phyloP scores from a whole-genome alignment of 148 eudicot genomes.

The Rhododendron molle region DNA sequence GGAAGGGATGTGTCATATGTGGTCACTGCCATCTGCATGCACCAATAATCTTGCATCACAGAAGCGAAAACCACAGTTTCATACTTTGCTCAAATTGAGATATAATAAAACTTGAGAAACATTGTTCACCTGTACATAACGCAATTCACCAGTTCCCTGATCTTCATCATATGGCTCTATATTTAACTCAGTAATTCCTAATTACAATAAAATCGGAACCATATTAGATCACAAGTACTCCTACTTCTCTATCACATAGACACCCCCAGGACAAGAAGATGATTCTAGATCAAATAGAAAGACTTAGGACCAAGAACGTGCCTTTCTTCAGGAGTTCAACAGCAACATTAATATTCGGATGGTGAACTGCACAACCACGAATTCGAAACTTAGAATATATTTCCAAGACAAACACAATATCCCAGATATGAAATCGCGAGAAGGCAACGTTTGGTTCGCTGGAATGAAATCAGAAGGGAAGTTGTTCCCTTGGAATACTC shows the following conservation, averaged over 20 bases:
- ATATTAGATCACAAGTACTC: not conserved
- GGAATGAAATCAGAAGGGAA: not conserved
- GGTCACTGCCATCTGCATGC: slow-evolving; percentile 91
- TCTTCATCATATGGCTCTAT: slow-evolving; percentile 92
- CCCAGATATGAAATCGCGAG: not conserved
- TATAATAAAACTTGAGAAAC: not conserved
- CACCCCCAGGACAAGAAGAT: not conserved
- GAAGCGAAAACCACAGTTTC: not conserved
- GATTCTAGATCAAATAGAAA: not conserved
- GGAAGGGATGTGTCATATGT: slow-evolving; percentile 81
- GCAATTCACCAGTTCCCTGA: slow-evolving; percentile 72
- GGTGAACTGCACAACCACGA: slow-evolving; percentile 65
- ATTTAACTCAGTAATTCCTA: slow-evolving; percentile 67
- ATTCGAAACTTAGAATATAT: slow-evolving; percentile 1
- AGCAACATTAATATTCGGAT: slow-evolving; percentile 87
- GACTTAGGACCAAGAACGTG: slow-evolving; percentile 10
- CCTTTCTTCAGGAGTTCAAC: slow-evolving; percentile 78
- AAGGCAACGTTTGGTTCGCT: not conserved
- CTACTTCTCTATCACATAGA: not conserved
- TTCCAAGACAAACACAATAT: not conserved
- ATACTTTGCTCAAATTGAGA: not conserved
- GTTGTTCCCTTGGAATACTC: not conserved
- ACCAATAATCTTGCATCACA: slow-evolving; percentile 11
- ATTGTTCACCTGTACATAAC: slow-evolving; percentile 77
- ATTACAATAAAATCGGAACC: not conserved